Conservation (phyloP, 1,139 yeast genomes). For the Pichia sp. region DNA sequence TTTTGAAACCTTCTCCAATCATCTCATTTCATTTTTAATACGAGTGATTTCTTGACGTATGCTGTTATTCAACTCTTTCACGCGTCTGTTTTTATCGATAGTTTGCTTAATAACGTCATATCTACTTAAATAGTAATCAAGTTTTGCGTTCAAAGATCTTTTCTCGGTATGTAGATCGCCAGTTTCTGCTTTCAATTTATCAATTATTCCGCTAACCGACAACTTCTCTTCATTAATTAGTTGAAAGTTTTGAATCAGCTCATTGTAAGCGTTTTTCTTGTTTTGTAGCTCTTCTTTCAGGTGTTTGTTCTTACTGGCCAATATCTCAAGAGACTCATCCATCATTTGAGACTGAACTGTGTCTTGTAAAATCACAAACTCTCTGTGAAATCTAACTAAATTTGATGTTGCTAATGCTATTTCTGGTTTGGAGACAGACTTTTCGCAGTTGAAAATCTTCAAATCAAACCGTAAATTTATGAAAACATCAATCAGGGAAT, state of each 20-base stretch:
- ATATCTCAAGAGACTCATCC: conserved; percentile 5
- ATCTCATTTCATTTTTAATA: conserved; percentile 11
- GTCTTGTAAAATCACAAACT: conserved; percentile 7
- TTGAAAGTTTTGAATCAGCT: conserved; percentile 23
- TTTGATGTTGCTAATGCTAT: neutral
- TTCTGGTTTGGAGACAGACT: neutral
- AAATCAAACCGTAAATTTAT: conserved; percentile 6
- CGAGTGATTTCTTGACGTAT: conserved; percentile 20
- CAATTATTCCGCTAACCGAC: conserved; percentile 17
- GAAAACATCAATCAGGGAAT: conserved; percentile 16
- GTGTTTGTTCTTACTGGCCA: conserved; percentile 4
- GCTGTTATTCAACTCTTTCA: conserved; percentile 19
- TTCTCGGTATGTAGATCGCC: conserved; percentile 12
- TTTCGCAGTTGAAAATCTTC: conserved; percentile 2
- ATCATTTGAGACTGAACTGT: conserved; percentile 5
- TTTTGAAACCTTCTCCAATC: too few species aligned
- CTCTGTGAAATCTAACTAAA: conserved; percentile 7
- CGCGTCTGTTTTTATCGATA: conserved; percentile 23
- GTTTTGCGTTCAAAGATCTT: conserved; percentile 12
- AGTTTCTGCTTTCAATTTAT: conserved; percentile 15
- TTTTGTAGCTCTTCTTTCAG: conserved; percentile 1
- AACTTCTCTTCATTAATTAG: conserved; percentile 25
- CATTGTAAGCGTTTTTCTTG: conserved; percentile 15
- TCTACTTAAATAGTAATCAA: conserved; percentile 18
- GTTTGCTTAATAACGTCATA: conserved; percentile 25